These are phyloP conservation scores for Hericium rajendrae DNA, from an alignment of 768 basidiomycete species.

Conservation along the genomic window DNA sequence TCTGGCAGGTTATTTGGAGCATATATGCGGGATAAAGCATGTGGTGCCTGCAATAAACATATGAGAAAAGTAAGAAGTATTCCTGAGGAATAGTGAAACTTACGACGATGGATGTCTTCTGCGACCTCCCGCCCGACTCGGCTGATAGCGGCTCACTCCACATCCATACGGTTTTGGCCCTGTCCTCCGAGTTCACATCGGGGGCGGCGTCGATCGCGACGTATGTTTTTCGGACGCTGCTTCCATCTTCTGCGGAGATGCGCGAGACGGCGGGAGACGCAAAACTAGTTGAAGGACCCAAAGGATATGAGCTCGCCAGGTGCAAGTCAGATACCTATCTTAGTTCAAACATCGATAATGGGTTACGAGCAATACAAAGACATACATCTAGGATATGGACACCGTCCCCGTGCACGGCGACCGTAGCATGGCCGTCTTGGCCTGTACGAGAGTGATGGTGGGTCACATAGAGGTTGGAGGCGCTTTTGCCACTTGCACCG, in stretches of 20 bases:
- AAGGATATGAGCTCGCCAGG: conserved; percentile 6
- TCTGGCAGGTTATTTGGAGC: conserved; percentile 20
- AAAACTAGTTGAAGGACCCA: conserved; percentile 14
- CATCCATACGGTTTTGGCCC: conserved; percentile 11
- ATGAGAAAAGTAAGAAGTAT: conserved; percentile 3
- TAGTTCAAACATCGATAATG: background rate
- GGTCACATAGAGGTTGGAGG: conserved; percentile 23
- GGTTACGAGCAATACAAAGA: conserved; percentile 5
- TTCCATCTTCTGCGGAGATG: conserved; percentile 1
- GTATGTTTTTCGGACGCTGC: conserved; percentile 9
- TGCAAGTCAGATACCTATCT: conserved; percentile 10
- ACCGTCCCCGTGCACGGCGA: conserved; percentile 66
- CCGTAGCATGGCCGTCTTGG: conserved; percentile 50
- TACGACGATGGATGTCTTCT: conserved; percentile 37
- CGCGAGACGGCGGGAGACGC: conserved; percentile 13
- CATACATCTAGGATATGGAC: conserved; percentile 67
- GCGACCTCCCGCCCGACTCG: conserved; percentile 25
- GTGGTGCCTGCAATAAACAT: conserved; percentile 30
- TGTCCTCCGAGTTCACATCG: conserved; percentile 1
- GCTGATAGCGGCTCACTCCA: conserved; percentile 15
- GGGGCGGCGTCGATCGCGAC: conserved; percentile 4
- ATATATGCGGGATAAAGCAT: conserved; percentile 30
- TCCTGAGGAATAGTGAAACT: conserved; percentile 18
- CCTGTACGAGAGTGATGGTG: conserved; percentile 22
- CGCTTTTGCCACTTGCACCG: background rate